Conservation (phyloP, 2,329 filamentous ascomycete species). For the Clonostachys rhizophaga region DNA sequence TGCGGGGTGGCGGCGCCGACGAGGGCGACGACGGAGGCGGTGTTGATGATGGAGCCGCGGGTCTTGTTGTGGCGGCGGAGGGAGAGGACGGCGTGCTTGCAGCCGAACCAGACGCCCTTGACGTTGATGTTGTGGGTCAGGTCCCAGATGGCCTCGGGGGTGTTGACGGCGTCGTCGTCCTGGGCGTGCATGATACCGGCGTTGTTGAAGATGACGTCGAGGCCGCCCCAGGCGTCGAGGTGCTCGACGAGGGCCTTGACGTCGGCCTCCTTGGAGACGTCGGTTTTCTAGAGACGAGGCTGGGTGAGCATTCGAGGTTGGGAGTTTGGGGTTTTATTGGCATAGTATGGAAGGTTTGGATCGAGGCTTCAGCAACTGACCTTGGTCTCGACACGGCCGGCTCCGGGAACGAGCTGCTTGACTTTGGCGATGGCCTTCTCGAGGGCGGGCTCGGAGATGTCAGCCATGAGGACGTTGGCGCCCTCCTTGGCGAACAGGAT, state of each 20-base stretch:
- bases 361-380: conserved; percentile 18
- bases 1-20: conserved; percentile 86
- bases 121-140: conserved; percentile 92
- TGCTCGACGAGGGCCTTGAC: conserved; percentile 70
- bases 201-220: conserved; percentile 96
- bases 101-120: conserved; percentile 96
- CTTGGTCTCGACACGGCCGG: conserved; percentile 54
- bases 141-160: conserved; percentile 89
- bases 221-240: conserved; percentile 78
- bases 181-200: conserved; percentile 93
- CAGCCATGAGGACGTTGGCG: conserved; percentile 78
- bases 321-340: not conserved
- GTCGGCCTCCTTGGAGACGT: conserved; percentile 82
- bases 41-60: conserved; percentile 84
- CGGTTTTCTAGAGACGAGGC: conserved; percentile 35
- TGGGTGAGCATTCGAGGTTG: not conserved
- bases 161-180: conserved; percentile 76
- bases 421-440: conserved; percentile 73
- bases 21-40: conserved; percentile 81
- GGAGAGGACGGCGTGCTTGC: conserved; percentile 83
- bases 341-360: not conserved
- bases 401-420: conserved; percentile 63
- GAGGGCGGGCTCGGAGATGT: conserved; percentile 75
- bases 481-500: conserved; percentile 90
- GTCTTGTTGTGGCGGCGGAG: conserved; percentile 77